phyloP scores from a whole-genome alignment of 768 basidiomycete genomes.

The Antrodiella citrinella region DNA sequence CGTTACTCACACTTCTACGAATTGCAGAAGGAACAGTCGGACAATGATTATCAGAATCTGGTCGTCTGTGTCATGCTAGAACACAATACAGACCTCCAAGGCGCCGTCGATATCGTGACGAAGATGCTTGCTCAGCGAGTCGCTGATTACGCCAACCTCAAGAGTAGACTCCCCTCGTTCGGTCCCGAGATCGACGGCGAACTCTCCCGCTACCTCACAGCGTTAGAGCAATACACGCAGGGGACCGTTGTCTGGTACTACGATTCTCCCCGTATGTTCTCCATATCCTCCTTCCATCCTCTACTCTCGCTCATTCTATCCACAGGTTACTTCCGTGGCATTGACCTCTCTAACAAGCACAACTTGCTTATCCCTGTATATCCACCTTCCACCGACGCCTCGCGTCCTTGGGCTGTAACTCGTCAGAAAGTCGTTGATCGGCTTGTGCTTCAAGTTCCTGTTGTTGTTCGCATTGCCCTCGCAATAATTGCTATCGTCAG shows the following conservation, averaged over 20 bases:
- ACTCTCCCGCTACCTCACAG: conserved; percentile 24
- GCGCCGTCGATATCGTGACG: conserved; percentile 28
- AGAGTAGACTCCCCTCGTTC: conserved; percentile 27
- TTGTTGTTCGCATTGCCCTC: neutral
- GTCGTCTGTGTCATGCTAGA: conserved; percentile 33
- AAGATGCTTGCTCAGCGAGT: conserved; percentile 29
- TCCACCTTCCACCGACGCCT: neutral
- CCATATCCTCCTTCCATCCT: neutral
- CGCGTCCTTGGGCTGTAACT: neutral
- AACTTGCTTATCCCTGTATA: conserved; percentile 10
- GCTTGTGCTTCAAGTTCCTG: neutral
- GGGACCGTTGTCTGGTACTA: conserved; percentile 34
- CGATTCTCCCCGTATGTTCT: conserved; percentile 27
- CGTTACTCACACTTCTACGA: too few relatives aligned
- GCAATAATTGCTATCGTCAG: neutral
- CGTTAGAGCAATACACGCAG: conserved; percentile 30
- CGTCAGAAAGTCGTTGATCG: neutral
- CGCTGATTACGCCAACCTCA: conserved; percentile 25
- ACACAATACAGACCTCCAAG: conserved; percentile 24
- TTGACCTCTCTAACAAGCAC: conserved; percentile 6
- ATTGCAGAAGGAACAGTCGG: conserved; percentile 30
- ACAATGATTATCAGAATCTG: conserved; percentile 32
- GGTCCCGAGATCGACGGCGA: conserved; percentile 27
- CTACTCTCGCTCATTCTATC: neutral
- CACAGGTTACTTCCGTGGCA: conserved; percentile 12